These are phyloP conservation scores for Mycena polygramma DNA, from an alignment of 768 basidiomycete genomes.

Conservation along the genomic window DNA sequence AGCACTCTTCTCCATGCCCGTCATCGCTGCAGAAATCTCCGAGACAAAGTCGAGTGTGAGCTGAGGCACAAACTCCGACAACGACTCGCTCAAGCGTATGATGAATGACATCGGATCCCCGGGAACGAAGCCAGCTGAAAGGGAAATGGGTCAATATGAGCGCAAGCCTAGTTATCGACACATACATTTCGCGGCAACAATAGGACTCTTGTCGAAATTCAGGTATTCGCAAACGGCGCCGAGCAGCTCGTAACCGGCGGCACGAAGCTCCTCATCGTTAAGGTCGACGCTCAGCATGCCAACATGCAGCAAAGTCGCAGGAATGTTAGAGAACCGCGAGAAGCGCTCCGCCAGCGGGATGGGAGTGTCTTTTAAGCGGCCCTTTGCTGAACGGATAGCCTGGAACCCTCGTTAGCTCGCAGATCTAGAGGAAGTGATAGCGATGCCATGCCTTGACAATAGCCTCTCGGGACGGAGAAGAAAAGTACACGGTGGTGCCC, in stretches of 20 bases:
- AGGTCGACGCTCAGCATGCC: slow-evolving; percentile 84
- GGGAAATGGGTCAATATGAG: background rate
- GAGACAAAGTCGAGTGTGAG: slow-evolving; percentile 90
- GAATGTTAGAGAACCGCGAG: slow-evolving; percentile 85
- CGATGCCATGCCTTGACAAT: slow-evolving; percentile 74
- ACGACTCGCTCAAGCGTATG: slow-evolving; percentile 73
- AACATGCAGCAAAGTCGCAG: slow-evolving; percentile 88
- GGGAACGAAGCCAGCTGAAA: slow-evolving; percentile 69
- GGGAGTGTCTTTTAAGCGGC: slow-evolving; percentile 70
- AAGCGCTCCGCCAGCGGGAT: slow-evolving; percentile 71
- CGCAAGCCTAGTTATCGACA: background rate
- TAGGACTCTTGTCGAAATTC: slow-evolving; percentile 80
- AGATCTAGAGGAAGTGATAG: background rate
- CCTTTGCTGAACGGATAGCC: slow-evolving; percentile 84
- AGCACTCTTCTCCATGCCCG: slow-evolving; percentile 57
- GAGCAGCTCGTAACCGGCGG: slow-evolving; percentile 84
- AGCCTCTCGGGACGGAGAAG: slow-evolving; percentile 74
- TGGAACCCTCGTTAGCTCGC: slow-evolving; percentile 44
- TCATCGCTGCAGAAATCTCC: slow-evolving; percentile 82
- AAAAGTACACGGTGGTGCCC: slow-evolving; percentile 81
- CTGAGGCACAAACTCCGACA: slow-evolving; percentile 82
- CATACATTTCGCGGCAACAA: slow-evolving; percentile 79
- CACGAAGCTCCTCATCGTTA: slow-evolving; percentile 81
- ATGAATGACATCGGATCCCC: slow-evolving; percentile 75
- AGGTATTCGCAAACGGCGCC: slow-evolving; percentile 82